Evolutionary conservation across 306 rosid species (phyloP).

Genomic region (Carpinus viminea): DNA sequence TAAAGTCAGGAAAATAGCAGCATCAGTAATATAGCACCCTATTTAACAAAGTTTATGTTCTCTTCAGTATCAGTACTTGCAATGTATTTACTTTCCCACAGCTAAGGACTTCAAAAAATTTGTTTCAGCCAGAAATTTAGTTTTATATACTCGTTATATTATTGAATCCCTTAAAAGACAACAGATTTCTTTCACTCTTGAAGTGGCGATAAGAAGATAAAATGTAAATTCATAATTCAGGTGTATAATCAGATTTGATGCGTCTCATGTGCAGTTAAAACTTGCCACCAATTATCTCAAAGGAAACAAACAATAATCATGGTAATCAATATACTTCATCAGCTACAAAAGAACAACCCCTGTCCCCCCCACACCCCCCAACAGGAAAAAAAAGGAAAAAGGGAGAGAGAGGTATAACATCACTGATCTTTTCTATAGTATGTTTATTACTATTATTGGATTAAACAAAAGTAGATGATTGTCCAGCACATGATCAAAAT

Average conservation of each 20-base stretch:
- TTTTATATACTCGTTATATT: background rate
- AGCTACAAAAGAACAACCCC: background rate
- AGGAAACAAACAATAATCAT: background rate
- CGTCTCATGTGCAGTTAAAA: background rate
- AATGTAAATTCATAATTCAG: background rate
- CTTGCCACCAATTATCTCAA: background rate
- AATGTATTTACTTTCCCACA: background rate
- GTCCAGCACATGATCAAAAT: background rate
- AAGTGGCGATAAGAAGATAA: background rate
- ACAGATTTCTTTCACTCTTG: background rate
- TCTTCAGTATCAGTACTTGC: background rate
- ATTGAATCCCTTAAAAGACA: background rate
- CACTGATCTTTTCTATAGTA: background rate
- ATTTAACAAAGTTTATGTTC: background rate
- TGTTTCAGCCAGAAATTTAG: background rate
- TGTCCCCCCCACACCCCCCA: background rate
- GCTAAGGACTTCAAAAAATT: background rate
- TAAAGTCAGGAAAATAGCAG: background rate
- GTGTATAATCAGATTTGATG: background rate
- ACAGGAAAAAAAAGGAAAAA: background rate
- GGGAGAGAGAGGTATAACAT: background rate
- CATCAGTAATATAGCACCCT: no score
- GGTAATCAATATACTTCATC: background rate
- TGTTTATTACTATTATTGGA: background rate
- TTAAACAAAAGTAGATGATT: background rate